A percentile compares a stretch with the other conserved stretches of the same genome.
Evolutionary conservation across 306 rosid species (phyloP).

Genomic region (Begonia loranthoides): DNA sequence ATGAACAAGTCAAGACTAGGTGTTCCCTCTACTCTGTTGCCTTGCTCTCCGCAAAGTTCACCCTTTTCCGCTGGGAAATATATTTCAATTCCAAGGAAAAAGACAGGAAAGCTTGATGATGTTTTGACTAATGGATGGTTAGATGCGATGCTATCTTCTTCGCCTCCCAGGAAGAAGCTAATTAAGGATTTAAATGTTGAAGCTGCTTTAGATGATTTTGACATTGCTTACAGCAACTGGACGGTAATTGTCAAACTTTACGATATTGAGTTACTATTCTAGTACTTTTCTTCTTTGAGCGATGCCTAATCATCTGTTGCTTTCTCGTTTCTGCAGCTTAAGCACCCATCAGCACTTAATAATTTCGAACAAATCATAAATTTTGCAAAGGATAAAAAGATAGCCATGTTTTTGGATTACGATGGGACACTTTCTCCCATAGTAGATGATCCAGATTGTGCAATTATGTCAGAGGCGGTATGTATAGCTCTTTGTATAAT

Average conservation of each 20-base stretch:
- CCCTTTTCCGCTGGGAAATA: constrained; percentile 36
- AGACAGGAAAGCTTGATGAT: constrained; percentile 52
- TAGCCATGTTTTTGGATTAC: constrained; percentile 77
- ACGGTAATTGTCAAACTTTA: constrained; percentile 28
- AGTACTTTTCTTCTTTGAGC: neutral
- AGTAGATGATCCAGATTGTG: constrained; percentile 81
- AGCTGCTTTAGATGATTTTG: constrained; percentile 42
- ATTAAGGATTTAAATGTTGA: constrained; percentile 33
- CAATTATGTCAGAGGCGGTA: constrained; percentile 65
- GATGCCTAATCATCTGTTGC: neutral
- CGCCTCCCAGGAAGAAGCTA: constrained; percentile 73
- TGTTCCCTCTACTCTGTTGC: constrained; percentile 34
- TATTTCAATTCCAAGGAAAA: constrained; percentile 46
- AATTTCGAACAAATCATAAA: constrained; percentile 40
- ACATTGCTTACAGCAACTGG: constrained; percentile 47
- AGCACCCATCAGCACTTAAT: constrained; percentile 71
- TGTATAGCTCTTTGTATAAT: constrained; percentile 9
- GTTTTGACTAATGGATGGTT: constrained; percentile 82
- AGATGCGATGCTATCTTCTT: constrained; percentile 92
- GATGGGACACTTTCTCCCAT: constrained; percentile 96
- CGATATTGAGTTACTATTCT: neutral
- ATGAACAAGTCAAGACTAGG: constrained; percentile 72
- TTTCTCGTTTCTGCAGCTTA: constrained; percentile 29
- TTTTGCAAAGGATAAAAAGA: constrained; percentile 46
- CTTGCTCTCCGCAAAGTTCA: constrained; percentile 50